These are phyloP conservation scores for Ophioceras dolichostomum DNA, from an alignment of 2,329 filamentous ascomycete genomes.

Conservation along the genomic window DNA sequence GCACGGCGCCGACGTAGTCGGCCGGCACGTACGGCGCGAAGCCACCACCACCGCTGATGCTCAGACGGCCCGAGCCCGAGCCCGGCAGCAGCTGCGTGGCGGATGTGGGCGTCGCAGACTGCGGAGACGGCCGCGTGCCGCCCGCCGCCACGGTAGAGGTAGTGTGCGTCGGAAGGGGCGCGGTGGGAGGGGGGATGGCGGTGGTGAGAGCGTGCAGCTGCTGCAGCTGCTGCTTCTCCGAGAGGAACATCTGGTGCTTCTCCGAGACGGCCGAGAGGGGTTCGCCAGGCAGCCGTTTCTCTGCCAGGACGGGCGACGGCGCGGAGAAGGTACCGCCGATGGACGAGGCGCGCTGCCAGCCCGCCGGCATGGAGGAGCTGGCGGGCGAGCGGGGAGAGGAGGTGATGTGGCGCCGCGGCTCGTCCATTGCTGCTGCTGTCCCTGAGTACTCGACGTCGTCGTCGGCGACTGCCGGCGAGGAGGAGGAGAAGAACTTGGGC, in stretches of 20 bases:
- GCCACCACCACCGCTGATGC: no score
- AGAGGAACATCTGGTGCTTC: not conserved
- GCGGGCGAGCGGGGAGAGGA: not conserved
- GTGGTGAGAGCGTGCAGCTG: conserved; percentile 13
- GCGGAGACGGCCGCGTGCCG: conserved; percentile 3
- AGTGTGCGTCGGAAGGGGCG: conserved; percentile 7
- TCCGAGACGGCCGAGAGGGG: not conserved
- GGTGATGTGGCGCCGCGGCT: conserved; percentile 1
- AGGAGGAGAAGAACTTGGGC: conserved; percentile 18
- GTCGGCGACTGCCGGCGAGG: conserved; percentile 14
- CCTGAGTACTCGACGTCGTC: conserved; percentile 9
- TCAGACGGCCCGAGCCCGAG: not conserved
- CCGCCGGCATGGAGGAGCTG: conserved; percentile 1
- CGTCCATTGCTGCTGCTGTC: conserved; percentile 6
- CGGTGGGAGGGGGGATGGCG: conserved; percentile 7
- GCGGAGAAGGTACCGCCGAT: not conserved
- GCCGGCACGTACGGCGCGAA: conserved; percentile 10
- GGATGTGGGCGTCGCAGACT: conserved; percentile 13
- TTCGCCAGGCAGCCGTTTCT: no score
- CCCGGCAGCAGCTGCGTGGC: conserved; percentile 5
- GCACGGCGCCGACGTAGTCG: conserved; percentile 4
- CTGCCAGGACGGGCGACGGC: not conserved
- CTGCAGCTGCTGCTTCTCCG: conserved; percentile 7
- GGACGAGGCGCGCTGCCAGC: no score
- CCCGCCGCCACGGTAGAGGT: conserved; percentile 1